These are phyloP conservation scores for Coriaria nepalensis DNA, from an alignment of 306 rosid species.

Conservation along the genomic window DNA sequence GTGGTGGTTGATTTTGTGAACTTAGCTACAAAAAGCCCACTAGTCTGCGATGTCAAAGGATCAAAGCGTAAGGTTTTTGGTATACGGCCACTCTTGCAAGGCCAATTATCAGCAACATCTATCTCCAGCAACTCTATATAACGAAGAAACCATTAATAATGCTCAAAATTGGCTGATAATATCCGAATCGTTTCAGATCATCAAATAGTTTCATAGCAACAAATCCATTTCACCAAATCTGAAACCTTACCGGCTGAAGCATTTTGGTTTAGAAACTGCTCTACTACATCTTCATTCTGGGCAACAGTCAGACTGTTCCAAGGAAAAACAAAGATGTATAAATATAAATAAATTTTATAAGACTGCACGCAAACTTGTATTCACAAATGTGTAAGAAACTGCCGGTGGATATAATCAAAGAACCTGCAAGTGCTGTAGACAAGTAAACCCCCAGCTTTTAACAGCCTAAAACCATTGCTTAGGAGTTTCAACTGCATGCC, in stretches of 20 bases:
- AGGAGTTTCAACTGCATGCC: constrained; percentile 64
- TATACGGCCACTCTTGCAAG: constrained; percentile 53
- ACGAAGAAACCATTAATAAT: not conserved
- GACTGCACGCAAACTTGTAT: not conserved
- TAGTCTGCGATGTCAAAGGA: constrained; percentile 58
- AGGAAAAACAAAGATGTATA: constrained; percentile 10
- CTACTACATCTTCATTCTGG: constrained; percentile 81
- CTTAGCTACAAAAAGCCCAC: constrained; percentile 74
- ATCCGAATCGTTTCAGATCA: not conserved
- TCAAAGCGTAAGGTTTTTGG: constrained; percentile 62
- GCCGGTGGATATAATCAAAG: constrained; percentile 1
- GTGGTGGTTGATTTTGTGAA: constrained; percentile 29
- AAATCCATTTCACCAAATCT: constrained; percentile 12
- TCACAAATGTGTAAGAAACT: constrained; percentile 3
- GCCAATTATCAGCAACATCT: constrained; percentile 59
- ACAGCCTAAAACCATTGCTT: constrained; percentile 66
- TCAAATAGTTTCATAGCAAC: not conserved
- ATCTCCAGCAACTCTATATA: constrained; percentile 46
- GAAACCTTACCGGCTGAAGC: constrained; percentile 49
- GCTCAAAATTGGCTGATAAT: no score
- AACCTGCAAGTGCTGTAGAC: constrained; percentile 98
- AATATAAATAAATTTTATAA: not conserved
- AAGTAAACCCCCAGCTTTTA: constrained; percentile 67
- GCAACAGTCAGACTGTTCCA: constrained; percentile 59
- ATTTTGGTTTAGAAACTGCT: constrained; percentile 62